Evolutionary conservation across 495 filamentous ascomycete genomes (phyloP).

Genomic region (Endocarpon pusillum): DNA sequence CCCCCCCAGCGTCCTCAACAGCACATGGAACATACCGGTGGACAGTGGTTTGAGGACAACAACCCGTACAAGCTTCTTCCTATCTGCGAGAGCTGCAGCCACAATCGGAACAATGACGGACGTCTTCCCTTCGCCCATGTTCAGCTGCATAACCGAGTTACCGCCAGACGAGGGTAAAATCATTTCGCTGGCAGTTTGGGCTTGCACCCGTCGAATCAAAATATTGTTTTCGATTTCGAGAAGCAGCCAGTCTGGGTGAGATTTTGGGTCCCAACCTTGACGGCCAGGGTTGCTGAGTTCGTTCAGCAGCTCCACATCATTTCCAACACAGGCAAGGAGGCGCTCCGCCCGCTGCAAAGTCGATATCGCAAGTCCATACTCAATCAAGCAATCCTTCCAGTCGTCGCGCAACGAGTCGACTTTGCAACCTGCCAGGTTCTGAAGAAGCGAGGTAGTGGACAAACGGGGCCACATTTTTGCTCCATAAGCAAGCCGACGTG

Average conservation of each 20-base stretch:
- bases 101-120: conserved; percentile 53
- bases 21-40: conserved; percentile 44
- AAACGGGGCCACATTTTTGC: too few relatives aligned
- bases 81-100: conserved; percentile 36
- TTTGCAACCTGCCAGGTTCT: conserved; percentile 7
- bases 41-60: conserved; percentile 46
- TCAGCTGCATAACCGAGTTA: conserved; percentile 49
- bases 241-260: conserved; percentile 39
- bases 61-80: conserved; percentile 32
- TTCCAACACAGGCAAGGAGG: conserved; percentile 8
- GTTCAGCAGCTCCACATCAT: conserved; percentile 20
- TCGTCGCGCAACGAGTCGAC: too few relatives aligned
- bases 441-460: not conserved
- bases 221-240: conserved; percentile 48
- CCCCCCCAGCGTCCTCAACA: conserved; percentile 41
- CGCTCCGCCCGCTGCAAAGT: conserved; percentile 23
- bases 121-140: conserved; percentile 64
- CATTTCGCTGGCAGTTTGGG: conserved; percentile 40
- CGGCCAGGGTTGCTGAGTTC: conserved; percentile 37
- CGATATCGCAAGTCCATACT: conserved; percentile 21
- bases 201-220: conserved; percentile 43
- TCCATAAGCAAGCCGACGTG: too few relatives aligned
- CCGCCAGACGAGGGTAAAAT: conserved; percentile 21
- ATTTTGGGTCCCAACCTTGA: conserved; percentile 31
- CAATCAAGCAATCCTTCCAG: conserved; percentile 12